Evolutionary conservation across 2,329 filamentous ascomycete species (phyloP), one percentile per base, ranked within the genome.

Genomic region (Gyromitra esculenta): DNA sequence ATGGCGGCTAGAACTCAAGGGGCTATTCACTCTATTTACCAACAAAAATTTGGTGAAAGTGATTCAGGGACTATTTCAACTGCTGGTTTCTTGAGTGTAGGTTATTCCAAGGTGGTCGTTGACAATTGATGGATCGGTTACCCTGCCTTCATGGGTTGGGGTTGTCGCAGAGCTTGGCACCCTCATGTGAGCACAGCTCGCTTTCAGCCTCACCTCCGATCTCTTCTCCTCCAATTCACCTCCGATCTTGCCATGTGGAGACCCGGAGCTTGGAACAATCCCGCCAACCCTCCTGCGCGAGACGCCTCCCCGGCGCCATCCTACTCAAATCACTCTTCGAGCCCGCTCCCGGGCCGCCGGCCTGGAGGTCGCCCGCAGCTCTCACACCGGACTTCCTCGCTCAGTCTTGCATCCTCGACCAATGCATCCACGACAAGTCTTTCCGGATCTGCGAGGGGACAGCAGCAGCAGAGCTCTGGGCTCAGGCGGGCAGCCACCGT

Each of bases 391-490:
- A 90, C 89, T 5, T 97, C 95, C 0, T 92, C 92, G 1, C 85
- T 95, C 5, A 96, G 93, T 1, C 86, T 95, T n/a, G 86, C 89
- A 9, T 89, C 84, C n/a, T 88, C 87, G 37, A 85, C 92, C 5
- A 92, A 89, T 83, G 91, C 93, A 70, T 97, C 95, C 1, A 91
- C 89, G 2, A 87, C 89, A 0, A 97, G 93, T 52, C 86, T 97
- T 31, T 87, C 93, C 25, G 86, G 88, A n/a, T 87, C 88, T 2
- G 86, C 88, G 39, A 88, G 89, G n/a, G 60, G 76, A n/a, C 79
- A 79, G 31, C 66, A 77, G 56, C 67, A 57, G 77, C 86, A 88
- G 75, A 85, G 88, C 69, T 90, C 90, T 6, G 86, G 86, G 41
- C 84, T 93, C 79, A 91, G 89, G 83, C 90, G 91, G 80, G 85